Evolutionary conservation across 2,329 filamentous ascomycete genomes (phyloP), one percentile per base, ranked within the genome.

Genomic region (Rutstroemia sp.): DNA sequence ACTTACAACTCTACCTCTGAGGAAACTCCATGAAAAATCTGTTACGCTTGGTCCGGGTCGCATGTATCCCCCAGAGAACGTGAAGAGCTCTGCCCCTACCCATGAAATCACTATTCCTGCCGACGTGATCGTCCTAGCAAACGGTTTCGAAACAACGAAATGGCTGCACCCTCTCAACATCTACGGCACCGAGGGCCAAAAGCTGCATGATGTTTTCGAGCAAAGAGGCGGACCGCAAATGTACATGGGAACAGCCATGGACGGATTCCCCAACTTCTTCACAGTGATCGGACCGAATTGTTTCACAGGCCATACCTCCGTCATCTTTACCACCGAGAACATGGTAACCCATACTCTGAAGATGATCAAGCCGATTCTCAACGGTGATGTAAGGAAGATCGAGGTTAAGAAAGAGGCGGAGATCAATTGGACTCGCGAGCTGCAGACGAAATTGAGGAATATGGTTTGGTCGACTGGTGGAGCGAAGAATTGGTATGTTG

Each of bases 181-280:
- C 12, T 69, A 70, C 8, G 81, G 81, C 0, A 72, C 71, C 54
- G 65, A 67, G 3, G 76, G 77, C 5, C 73, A 75, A 54, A 70
- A 72, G 39, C 67, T 84, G 2, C 72, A 80, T 34, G 72, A 80
- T 45, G 68, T 77, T 0, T 84, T 80, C 75, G 72, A 77, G 3
- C 72, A 77, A 53, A 72, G 77, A 53, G 80, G 80, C 27, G 81
- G 81, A 0, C 71, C 79, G 0, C 78, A 80, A 62, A 79, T 80
- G 7, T 84, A 84, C 61, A 76, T 78, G 60, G 78, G 78, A 7
- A 77, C 76, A 8, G 78, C 79, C 2, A 75, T 83, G 70, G 77
- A 82, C 58, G 76, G 76, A 0, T 81, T 81, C 63, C 80, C 80
- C 0, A 83, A 83, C 60, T 79, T 82, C 65, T 83, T 83, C 69